Percentiles rank a stretch among this genome's conserved stretches.
Evolutionary conservation across 2,329 filamentous ascomycete genomes (phyloP).

Genomic region (Biscogniauxia mediterranea): DNA sequence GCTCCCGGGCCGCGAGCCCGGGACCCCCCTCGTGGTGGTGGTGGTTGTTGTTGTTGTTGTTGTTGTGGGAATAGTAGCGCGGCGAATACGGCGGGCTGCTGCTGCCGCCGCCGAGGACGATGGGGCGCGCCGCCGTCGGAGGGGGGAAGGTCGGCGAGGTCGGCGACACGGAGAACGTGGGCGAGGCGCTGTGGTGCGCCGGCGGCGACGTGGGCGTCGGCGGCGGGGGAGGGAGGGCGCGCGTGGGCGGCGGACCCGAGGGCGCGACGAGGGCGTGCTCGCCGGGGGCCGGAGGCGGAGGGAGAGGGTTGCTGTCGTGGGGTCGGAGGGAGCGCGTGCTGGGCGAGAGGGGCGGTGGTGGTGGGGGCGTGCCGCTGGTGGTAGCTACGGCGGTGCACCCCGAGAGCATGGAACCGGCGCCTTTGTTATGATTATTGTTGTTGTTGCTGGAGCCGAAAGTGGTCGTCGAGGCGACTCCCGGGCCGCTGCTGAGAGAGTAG

Average conservation of each 20-base stretch:
- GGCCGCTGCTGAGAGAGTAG: conserved; percentile 14
- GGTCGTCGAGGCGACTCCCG: conserved; percentile 11
- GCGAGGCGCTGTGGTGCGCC: background rate
- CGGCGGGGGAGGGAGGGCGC: conserved; percentile 39
- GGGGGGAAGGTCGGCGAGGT: conserved; percentile 22
- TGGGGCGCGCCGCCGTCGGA: conserved; percentile 6
- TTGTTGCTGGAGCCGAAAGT: conserved; percentile 26
- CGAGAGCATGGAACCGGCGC: conserved; percentile 18
- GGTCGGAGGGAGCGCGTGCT: conserved; percentile 36
- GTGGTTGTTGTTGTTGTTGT: too few species aligned
- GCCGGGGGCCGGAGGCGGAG: conserved; percentile 37
- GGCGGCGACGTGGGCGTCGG: background rate
- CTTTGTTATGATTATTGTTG: too few species aligned
- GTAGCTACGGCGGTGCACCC: conserved; percentile 12
- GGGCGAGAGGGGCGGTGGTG: conserved; percentile 32
- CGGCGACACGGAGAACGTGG: too few species aligned
- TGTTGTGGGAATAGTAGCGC: too few species aligned
- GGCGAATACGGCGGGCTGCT: background rate
- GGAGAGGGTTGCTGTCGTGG: conserved; percentile 25
- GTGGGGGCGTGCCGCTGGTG: conserved; percentile 14
- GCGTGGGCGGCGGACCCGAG: conserved; percentile 44
- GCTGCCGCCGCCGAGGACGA: conserved; percentile 8
- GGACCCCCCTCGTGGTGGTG: background rate
- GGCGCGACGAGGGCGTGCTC: conserved; percentile 24
- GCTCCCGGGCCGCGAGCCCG: conserved; percentile 26